Base-by-base conservation (phyloP, 805 yeast species). In the Yarrowia phangngaensis region DNA sequence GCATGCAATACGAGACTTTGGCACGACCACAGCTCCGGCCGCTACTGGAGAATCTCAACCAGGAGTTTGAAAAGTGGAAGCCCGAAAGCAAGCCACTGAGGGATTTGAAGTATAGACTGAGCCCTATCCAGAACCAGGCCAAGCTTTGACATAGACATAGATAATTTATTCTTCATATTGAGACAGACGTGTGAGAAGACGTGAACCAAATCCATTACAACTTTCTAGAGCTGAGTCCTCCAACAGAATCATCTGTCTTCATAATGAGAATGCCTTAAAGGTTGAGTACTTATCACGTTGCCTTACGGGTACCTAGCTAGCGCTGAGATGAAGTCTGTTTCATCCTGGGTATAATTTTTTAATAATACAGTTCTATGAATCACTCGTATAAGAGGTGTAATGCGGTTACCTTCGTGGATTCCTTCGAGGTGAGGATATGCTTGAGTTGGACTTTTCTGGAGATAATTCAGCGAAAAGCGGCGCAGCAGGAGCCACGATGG, bases 61-160 rank as follows among this genome's bases (percentile, higher is more conserved):
- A 70, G 23, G 84, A 84, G 61, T 90, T 85, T 62, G 92, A 83
- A 43, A 66, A 70, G 19, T 90, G 98, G 98, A 75, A 78, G 45
- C 97, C 98, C 0, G 89, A 81, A 27, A 76, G 84, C 0, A 88
- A 88, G 63, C 78, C 76, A 6, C 66, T 87, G 59, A 87, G 84
- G 60, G 95, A 89, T 50, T 74, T 90, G 59, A 87, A 87, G 65
- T 86, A 84, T 58, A 71, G 94, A 51, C 68, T 85, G 45, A 80
- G 76, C 57, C 90, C 80, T 1, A 64, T 77, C 22, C 58, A 59
- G 49, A 51, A 62, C 20, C 48, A 41, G 23, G 34, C 48, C 35
- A 41, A 30, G 48, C 48, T 41, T 22, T 41, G 22, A 41, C 20
- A 7, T 17, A 32, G 17, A 14, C 16, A 28, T 28, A 28, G 17